phyloP scores from a whole-genome alignment of 805 yeast genomes.

The Teunomyces lycoperdinae region DNA sequence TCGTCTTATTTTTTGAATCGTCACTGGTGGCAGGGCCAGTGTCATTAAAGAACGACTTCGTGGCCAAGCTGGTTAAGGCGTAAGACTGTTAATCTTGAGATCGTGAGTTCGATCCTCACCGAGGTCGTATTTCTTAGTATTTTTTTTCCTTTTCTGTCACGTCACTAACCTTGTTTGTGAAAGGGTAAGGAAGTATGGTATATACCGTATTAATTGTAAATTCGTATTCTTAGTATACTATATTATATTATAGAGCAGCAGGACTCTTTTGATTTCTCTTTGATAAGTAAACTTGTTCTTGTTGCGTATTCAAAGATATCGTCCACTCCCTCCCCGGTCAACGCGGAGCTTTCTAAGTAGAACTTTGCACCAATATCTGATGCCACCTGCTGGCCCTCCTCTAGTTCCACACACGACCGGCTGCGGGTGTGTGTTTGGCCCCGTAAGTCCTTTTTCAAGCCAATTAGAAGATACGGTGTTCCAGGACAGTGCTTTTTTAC shows the following conservation, averaged over 20 bases:
- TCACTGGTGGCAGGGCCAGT: too few relatives aligned
- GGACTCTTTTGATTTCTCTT: conserved; percentile 23
- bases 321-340: conserved; percentile 94
- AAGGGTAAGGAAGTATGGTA: neutral
- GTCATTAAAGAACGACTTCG: conserved; percentile 14
- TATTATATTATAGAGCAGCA: conserved; percentile 31
- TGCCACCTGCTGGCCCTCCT: conserved; percentile 70
- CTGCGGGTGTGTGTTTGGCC: conserved; percentile 33
- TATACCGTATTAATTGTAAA: too few relatives aligned
- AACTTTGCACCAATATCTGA: conserved; percentile 75
- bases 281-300: conserved; percentile 63
- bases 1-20: neutral
- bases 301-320: conserved; percentile 92
- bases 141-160: neutral
- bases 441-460: conserved; percentile 80
- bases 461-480: conserved; percentile 76
- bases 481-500: conserved; percentile 77
- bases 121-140: conserved; percentile 24
- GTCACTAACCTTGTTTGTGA: neutral
- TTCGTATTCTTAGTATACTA: neutral
- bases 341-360: conserved; percentile 84
- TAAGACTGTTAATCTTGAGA: conserved; percentile 30
- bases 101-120: conserved; percentile 34
- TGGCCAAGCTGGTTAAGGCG: conserved; percentile 29
- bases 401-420: conserved; percentile 44